Conservation (phyloP, 805 yeast species). For the Ogataea paraovalis region DNA sequence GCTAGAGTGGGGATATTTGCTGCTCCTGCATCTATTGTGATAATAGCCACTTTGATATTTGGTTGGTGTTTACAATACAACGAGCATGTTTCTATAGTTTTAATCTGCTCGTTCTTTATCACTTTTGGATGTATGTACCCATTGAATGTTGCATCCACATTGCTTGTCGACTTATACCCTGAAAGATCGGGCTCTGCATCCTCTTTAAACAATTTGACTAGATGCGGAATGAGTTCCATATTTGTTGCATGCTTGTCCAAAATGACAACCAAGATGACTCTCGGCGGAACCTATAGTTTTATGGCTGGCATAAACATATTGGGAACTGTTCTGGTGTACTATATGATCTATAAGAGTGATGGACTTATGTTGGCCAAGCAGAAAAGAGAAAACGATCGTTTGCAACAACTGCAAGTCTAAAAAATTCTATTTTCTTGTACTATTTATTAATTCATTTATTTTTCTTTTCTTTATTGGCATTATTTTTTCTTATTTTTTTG, state of each 20-base stretch:
- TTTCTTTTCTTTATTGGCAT: no score
- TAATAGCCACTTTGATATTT: slow-evolving; percentile 43
- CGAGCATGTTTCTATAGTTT: slow-evolving; percentile 48
- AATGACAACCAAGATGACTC: slow-evolving; percentile 54
- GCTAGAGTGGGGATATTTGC: slow-evolving; percentile 50
- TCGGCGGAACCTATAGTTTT: slow-evolving; percentile 79
- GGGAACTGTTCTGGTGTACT: slow-evolving; percentile 10
- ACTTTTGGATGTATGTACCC: slow-evolving; percentile 59
- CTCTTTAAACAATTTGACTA: slow-evolving; percentile 63
- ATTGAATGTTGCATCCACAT: slow-evolving; percentile 55
- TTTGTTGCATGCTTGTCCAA: slow-evolving; percentile 62
- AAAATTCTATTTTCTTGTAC: background rate
- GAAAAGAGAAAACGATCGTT: slow-evolving; percentile 2
- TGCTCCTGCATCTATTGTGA: slow-evolving; percentile 37
- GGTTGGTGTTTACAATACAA: slow-evolving; percentile 69
- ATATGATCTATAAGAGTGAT: slow-evolving; percentile 19
- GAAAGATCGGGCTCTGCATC: slow-evolving; percentile 67
- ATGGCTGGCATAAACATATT: slow-evolving; percentile 46
- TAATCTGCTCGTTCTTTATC: slow-evolving; percentile 53
- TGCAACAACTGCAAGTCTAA: background rate
- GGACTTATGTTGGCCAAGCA: slow-evolving; percentile 6
- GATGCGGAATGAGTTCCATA: slow-evolving; percentile 72
- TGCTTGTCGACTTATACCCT: slow-evolving; percentile 77
- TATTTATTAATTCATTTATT: no score
- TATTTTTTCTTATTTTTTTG: no score